Evolutionary conservation across 306 rosid species (phyloP), one percentile per base, ranked within the genome.

Genomic region (Castanospermum australe): DNA sequence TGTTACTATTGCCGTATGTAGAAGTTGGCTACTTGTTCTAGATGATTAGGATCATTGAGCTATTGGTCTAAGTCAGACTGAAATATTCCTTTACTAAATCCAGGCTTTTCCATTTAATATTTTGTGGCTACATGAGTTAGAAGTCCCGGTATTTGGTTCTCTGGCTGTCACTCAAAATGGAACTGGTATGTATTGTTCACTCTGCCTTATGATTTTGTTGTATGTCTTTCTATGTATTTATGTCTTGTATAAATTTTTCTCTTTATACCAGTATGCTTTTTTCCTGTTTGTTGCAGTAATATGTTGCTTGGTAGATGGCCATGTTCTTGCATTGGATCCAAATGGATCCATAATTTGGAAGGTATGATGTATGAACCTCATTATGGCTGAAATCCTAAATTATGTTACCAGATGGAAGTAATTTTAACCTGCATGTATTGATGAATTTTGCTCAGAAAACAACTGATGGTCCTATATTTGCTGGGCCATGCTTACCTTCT

Each of bases 231-330:
- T 63, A 24, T 62, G 36, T 33, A 63, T 51, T 68, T 63, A 20
- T 55, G 47, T 56, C 48, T 20, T 20, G 56, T 30, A 48, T 65
- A 18, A 2, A 24, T 25, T 39, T 63, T 18, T 81, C 33, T 78
- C 52, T 54, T 76, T 36, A 52, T 39, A 39, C 50, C 4, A 0
- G 42, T 77, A 55, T 57, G 69, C 8, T 25, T 38, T 25, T 70
- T 76, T 59, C 72, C 42, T 32, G 52, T 71, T 73, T 33, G 12
- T 73, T 82, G 75, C 84, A 94, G 97, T 94, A 81, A 88, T 92
- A 81, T 94, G 96, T 80, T 90, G 97, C 84, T 84, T 88, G 88
- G 98, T 94, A 59, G 93, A 92, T 82, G 98, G 98, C 24, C 92
- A 87, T 67, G 93, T 94, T 63, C 67, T 90, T 62, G 89, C 96